Evolutionary conservation across 495 filamentous ascomycete genomes (phyloP).

Genomic region (Daldinia decipiens): DNA sequence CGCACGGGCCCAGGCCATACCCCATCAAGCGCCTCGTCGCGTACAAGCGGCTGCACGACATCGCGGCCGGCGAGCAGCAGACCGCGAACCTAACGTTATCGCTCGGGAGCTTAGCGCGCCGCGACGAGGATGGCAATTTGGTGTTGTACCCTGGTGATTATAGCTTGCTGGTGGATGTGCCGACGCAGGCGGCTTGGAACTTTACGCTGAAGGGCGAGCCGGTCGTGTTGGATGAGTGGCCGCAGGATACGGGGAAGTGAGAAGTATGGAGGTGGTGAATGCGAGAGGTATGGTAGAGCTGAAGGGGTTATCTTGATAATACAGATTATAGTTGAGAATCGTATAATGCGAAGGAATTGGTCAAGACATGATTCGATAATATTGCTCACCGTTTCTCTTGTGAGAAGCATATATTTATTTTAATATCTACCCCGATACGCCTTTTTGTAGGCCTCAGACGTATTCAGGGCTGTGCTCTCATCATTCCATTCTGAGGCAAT

Average conservation of each 20-base stretch:
- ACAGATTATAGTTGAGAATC: too few species aligned
- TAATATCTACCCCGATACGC: too few species aligned
- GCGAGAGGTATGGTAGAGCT: background rate
- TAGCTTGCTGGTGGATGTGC: slow-evolving; percentile 63
- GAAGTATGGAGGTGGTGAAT: background rate
- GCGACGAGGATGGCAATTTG: slow-evolving; percentile 64
- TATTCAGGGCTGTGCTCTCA: too few species aligned
- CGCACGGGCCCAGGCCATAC: slow-evolving; percentile 65
- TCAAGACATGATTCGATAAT: too few species aligned
- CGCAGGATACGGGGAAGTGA: slow-evolving; percentile 45
- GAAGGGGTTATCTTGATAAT: too few species aligned
- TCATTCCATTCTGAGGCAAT: too few species aligned
- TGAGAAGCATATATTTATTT: too few species aligned
- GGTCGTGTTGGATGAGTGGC: slow-evolving; percentile 58
- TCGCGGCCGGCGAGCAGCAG: slow-evolving; percentile 54
- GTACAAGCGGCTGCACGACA: slow-evolving; percentile 61
- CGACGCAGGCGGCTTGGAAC: slow-evolving; percentile 44
- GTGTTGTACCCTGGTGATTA: slow-evolving; percentile 73
- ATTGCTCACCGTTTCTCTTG: too few species aligned
- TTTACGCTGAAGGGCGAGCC: slow-evolving; percentile 57
- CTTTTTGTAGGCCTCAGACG: too few species aligned
- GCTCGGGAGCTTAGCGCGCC: slow-evolving; percentile 65
- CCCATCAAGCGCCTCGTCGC: slow-evolving; percentile 70
- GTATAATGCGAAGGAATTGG: too few species aligned
- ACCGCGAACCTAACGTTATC: slow-evolving; percentile 61